Conservation (phyloP, 2,329 filamentous ascomycete genomes). For the Gaeumannomyces sp. region DNA sequence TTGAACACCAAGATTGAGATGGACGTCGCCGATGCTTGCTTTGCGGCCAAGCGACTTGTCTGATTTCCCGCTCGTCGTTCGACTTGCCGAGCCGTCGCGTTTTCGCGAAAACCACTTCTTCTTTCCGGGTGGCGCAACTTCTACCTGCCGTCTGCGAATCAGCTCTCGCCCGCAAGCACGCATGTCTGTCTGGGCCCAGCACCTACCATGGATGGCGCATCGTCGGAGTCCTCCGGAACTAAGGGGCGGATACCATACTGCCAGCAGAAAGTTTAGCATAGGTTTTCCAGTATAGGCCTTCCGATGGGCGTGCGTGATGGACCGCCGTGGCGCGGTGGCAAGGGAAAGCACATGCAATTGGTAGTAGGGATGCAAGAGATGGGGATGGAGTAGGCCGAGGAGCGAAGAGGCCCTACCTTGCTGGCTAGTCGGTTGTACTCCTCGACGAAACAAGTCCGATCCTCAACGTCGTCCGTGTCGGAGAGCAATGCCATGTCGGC, state of each 20-base stretch:
- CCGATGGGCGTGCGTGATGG: no score
- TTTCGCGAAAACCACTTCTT: slow-evolving; percentile 8
- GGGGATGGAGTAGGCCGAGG: no score
- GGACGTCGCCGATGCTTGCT: slow-evolving; percentile 51
- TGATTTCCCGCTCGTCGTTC: slow-evolving; percentile 19
- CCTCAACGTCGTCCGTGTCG: slow-evolving; percentile 43
- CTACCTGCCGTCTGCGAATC: neutral
- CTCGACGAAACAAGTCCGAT: slow-evolving; percentile 41
- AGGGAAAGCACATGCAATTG: no score
- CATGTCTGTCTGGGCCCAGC: no score
- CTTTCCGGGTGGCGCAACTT: neutral
- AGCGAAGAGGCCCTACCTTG: slow-evolving; percentile 35
- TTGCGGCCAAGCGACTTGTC: slow-evolving; percentile 33
- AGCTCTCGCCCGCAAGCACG: no score
- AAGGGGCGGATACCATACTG: slow-evolving; percentile 48
- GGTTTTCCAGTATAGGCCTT: no score
- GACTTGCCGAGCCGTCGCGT: neutral
- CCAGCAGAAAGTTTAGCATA: neutral
- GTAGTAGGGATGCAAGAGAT: no score
- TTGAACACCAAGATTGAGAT: slow-evolving; percentile 30
- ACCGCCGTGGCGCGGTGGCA: no score
- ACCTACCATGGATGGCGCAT: slow-evolving; percentile 9
- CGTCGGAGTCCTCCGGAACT: slow-evolving; percentile 29
- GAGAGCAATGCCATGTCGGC: slow-evolving; percentile 40
- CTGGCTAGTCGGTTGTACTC: slow-evolving; percentile 57